A percentile compares a stretch with the other conserved stretches of the same genome.
Conservation (phyloP, 2,329 filamentous ascomycete genomes). For the Chaetomiaceae sp. region DNA sequence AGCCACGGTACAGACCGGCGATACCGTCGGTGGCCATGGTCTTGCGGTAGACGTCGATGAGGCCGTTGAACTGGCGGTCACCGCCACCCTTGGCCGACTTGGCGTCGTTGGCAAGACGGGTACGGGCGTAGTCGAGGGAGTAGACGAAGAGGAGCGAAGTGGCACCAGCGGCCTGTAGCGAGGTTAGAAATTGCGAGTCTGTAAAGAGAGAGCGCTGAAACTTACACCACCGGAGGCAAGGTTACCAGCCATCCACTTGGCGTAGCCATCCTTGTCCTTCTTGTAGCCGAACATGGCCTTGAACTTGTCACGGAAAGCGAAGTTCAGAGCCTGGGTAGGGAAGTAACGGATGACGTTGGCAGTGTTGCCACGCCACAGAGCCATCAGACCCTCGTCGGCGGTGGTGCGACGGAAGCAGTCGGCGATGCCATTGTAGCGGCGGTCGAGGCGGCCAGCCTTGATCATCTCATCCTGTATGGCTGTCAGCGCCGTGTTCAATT, state of each 20-base stretch:
- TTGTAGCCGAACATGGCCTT: conserved; percentile 99
- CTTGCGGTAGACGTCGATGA: conserved; percentile 99
- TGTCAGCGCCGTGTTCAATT: conserved; percentile 29
- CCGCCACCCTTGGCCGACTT: conserved; percentile 97
- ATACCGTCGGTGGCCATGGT: conserved; percentile 98
- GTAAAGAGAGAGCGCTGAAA: conserved; percentile 33
- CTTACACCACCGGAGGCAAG: conserved; percentile 98
- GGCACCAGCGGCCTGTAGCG: conserved; percentile 79
- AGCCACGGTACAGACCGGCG: conserved; percentile 99
- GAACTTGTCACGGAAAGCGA: conserved; percentile 99
- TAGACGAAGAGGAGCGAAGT: conserved; percentile 99
- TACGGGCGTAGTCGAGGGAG: conserved; percentile 99
- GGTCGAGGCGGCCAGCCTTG: conserved; percentile 95
- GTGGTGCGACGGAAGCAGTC: conserved; percentile 96
- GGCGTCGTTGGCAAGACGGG: conserved; percentile 99
- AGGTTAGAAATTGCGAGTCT: conserved; percentile 11
- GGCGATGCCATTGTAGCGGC: conserved; percentile 86
- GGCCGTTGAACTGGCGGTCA: conserved; percentile 99
- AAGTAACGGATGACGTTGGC: conserved; percentile 99
- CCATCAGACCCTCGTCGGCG: conserved; percentile 85
- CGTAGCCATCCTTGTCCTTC: conserved; percentile 98
- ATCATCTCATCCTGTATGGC: conserved; percentile 92
- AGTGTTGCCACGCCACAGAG: conserved; percentile 99
- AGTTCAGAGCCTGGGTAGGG: conserved; percentile 99
- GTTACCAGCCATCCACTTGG: conserved; percentile 99